Base-by-base conservation (phyloP, 2,329 filamentous ascomycete species). In the Coniochaeta ligniaria region DNA sequence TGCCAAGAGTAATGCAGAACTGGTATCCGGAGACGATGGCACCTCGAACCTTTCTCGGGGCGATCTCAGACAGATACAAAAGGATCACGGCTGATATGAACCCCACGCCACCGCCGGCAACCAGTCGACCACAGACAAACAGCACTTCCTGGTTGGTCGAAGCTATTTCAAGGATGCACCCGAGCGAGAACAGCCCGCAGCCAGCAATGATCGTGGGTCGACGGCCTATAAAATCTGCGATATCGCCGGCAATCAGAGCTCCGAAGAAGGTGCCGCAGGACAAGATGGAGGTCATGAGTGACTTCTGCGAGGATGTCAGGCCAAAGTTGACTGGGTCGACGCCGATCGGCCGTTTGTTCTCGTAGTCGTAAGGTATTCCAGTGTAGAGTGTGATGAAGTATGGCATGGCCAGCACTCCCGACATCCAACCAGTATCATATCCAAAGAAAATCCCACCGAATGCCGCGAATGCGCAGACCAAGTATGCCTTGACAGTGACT, bases 1-100 rank as follows among this genome's bases (percentile, higher is more conserved):
- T 78, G 70, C 89, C 89, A 63, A 91, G 81, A 57, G 88, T 91
- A 73, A 92, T 87, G 72, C 84, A 89, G 78, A 91, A 91, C 73
- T 91, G 88, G 74, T 92, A 92, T 2, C 86, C 87, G 1, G 87
- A 84, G 11, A 92, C 88, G 62, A 91, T 80, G 59, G 88, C 86
- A 68, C 89, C 88, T 69, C 89, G 85, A 61, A 91, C 83, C 69
- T 84, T 86, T 71, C 79, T 80, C 36, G 85, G 84, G 35, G 76
- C 75, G 63, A 77, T 77, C 66, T 78, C 87, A 54, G 84, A 87
- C 86, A 91, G 90, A 79, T 90, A 89, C 60, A 89, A 75, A 66
- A 89, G 86, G 71, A 89, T 84, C 63, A 87, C 83, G 63, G 86
- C 84, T 2, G 84, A 87, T 62, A 87, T 85, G 71, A 88, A 88